These are phyloP conservation scores for Ophiostoma pallidulum DNA, from an alignment of 2,329 filamentous ascomycete species.

Conservation along the genomic window DNA sequence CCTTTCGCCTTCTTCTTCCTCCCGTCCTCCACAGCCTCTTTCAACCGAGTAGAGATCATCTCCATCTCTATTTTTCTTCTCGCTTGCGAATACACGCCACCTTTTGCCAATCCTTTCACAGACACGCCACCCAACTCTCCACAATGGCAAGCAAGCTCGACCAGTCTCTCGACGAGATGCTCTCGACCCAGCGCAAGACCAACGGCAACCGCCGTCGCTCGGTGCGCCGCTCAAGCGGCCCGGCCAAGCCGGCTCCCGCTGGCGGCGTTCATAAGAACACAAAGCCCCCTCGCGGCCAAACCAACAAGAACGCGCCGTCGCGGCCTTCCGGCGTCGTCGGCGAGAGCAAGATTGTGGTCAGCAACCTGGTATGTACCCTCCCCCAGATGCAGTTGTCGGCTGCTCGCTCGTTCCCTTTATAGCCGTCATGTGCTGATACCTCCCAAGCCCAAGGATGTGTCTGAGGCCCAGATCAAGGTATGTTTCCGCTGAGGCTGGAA, in stretches of 20 bases:
- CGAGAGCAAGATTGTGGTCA: conserved; percentile 96
- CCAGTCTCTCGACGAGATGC: conserved; percentile 94
- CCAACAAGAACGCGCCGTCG: conserved; percentile 53
- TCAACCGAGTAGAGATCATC: no score
- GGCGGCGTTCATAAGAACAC: conserved; percentile 79
- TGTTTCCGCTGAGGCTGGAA: conserved; percentile 85
- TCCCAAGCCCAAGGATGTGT: conserved; percentile 82
- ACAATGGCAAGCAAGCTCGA: conserved; percentile 93
- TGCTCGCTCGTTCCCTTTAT: background rate
- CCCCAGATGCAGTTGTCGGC: background rate
- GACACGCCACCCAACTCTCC: conserved; percentile 12
- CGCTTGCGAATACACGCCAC: background rate
- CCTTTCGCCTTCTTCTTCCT: background rate
- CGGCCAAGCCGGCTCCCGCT: conserved; percentile 57
- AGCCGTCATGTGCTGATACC: conserved; percentile 38
- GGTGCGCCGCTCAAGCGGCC: conserved; percentile 42
- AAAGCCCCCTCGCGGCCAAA: conserved; percentile 49
- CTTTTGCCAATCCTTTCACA: background rate
- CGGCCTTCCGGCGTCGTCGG: conserved; percentile 52
- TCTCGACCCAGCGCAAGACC: conserved; percentile 62
- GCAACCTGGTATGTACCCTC: conserved; percentile 72
- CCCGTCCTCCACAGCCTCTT: no score
- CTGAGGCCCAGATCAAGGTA: conserved; percentile 99
- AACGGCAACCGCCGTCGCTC: conserved; percentile 41
- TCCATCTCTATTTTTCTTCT: background rate